Percentiles rank a stretch among this genome's conserved stretches.
These are phyloP conservation scores for Aspergillus leporis DNA, from an alignment of 495 filamentous ascomycete species.

Conservation along the genomic window DNA sequence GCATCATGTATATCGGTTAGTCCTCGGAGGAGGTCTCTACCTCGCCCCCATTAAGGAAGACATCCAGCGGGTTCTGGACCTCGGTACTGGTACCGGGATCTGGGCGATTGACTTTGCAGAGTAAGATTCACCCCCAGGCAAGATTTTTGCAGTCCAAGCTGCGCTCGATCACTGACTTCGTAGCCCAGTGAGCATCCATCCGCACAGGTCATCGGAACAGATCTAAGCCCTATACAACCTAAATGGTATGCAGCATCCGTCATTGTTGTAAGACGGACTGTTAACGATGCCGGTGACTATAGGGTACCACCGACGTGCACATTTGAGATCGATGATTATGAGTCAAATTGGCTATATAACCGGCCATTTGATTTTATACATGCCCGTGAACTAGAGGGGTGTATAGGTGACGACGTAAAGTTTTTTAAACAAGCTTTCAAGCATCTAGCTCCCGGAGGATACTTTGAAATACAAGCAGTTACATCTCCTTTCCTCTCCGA, in stretches of 20 bases:
- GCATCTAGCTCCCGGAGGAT: neutral
- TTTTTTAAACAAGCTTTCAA: neutral
- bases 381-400: neutral
- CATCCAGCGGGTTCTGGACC: slow-evolving; percentile 1
- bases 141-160: too few relatives aligned
- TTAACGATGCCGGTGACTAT: neutral
- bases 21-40: neutral
- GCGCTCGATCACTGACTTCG: neutral
- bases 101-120: slow-evolving; percentile 3
- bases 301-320: neutral
- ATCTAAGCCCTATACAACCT: neutral
- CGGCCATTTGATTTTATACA: neutral
- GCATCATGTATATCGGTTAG: neutral
- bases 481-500: neutral
- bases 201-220: neutral
- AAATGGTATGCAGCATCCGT: neutral
- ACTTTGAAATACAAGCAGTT: neutral
- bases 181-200: neutral
- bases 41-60: neutral
- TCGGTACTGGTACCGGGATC: neutral
- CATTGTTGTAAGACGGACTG: neutral
- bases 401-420: neutral
- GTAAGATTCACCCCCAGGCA: neutral
- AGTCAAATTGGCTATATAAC: neutral
- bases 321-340: slow-evolving; percentile 1